Conservation (phyloP, 2,329 filamentous ascomycete species). For the Bipolaris oryzae region DNA sequence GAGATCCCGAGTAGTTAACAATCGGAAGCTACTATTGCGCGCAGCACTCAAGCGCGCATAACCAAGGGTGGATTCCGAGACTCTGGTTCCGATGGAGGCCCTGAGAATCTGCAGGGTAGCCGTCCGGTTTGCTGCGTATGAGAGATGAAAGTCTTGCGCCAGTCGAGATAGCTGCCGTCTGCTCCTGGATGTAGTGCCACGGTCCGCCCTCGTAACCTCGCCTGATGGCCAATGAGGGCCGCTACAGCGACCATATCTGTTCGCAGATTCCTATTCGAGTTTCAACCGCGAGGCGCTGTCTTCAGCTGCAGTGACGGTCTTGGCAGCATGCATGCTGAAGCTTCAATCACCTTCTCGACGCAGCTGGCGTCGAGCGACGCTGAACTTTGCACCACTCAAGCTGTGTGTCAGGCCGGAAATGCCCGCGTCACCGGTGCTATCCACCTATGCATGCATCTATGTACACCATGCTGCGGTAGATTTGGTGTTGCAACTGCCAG, state of each 20-base stretch:
- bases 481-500: conserved; percentile 7
- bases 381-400: conserved; percentile 12
- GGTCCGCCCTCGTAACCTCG: neutral
- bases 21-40: neutral
- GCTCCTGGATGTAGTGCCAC: neutral
- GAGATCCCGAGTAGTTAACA: conserved; percentile 3
- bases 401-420: conserved; percentile 10
- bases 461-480: conserved; percentile 8
- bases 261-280: conserved; percentile 2
- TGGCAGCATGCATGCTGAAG: conserved; percentile 21
- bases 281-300: conserved; percentile 4
- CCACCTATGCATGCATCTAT: conserved; percentile 8
- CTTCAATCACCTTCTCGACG: conserved; percentile 11
- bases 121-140: neutral
- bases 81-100: conserved; percentile 6
- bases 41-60: neutral
- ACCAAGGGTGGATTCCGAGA: conserved; percentile 1
- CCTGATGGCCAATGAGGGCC: neutral
- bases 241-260: neutral
- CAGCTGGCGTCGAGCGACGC: conserved; percentile 5
- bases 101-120: conserved; percentile 3
- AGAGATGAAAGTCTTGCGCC: neutral
- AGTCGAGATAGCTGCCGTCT: conserved; percentile 1
- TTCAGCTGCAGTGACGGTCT: conserved; percentile 13
- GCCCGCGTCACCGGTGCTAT: conserved; percentile 11